Evolutionary conservation across 345 rosid species (phyloP), one percentile per base, ranked within the genome.

Genomic region (Euphorbia peplus): DNA sequence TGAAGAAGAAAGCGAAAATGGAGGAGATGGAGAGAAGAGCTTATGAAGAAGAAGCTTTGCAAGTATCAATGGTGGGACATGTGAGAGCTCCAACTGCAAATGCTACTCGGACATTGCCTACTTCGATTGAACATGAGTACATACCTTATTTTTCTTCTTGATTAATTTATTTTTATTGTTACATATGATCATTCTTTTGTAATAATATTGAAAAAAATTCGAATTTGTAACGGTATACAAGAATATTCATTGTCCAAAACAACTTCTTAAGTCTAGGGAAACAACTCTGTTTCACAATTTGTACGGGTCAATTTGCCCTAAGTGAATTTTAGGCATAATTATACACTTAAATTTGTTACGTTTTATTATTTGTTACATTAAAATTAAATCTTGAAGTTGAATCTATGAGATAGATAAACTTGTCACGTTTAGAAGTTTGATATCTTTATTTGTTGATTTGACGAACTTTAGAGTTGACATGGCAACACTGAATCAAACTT

Each of bases 61-160:
- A 89, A 76, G 95, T 93, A 41, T 78, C 98, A 58, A 91, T 95
- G 96, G 97, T 90, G 44, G 96, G 93, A 5, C 96, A 89, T 78
- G 75, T 91, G 58, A 87, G 93, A 65, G 88, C 85, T 71, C 90
- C 88, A 1, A 85, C 80, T 0, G 95, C 97, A n/a, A 50, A 87
- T 9, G 86, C 74, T 50, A 86, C 93, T 61, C 72, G 95, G 60
- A 91, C 99, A 19, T 15, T 72, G 64, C 97, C 96, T 21, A 66
- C 70, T 21, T 64, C 70, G 26, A 83, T 91, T 73, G 96, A 91
- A 78, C 90, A 85, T 67, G 83, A 82, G 63, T 85, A 82, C 66
- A 54, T 29, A 19, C 80, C 82, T 73, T 63, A 73, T 75, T 73
- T 66, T 75, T 75, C 70, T 67, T 80, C 74, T 70, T 82, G 79